Evolutionary conservation across 2,329 filamentous ascomycete genomes (phyloP).

Genomic region (Chaetomiaceae sp.): DNA sequence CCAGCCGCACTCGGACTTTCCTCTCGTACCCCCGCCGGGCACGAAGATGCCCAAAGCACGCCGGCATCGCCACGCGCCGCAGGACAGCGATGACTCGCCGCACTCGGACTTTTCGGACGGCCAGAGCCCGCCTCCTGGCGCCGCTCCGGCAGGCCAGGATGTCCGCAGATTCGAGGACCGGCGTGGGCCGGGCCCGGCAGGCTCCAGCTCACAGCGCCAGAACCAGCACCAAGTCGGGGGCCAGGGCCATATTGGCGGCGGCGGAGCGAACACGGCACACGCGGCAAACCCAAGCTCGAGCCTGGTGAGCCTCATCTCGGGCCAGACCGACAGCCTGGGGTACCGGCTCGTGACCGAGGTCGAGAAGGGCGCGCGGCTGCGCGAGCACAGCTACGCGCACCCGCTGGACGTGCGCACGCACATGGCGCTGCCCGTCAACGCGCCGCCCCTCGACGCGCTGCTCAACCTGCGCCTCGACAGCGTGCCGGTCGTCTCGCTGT

Average conservation of each 20-base stretch:
- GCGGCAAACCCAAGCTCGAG: background rate
- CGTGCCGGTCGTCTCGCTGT: slow-evolving; percentile 36
- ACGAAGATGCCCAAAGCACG: background rate
- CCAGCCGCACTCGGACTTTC: background rate
- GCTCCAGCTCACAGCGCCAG: no score
- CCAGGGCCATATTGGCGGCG: background rate
- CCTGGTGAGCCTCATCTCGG: background rate
- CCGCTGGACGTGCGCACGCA: slow-evolving; percentile 27
- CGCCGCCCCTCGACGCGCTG: slow-evolving; percentile 34
- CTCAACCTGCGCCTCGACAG: slow-evolving; percentile 27
- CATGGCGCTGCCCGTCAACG: slow-evolving; percentile 34
- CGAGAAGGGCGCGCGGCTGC: slow-evolving; percentile 12
- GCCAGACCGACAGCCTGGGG: background rate
- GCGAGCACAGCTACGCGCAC: slow-evolving; percentile 29
- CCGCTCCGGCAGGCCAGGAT: no score
- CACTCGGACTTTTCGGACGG: no score
- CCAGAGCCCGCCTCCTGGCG: no score
- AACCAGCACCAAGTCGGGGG: no score
- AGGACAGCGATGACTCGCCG: no score
- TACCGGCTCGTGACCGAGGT: background rate
- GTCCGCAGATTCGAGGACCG: no score
- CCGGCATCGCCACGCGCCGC: no score
- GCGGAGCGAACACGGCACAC: background rate
- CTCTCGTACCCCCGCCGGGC: background rate
- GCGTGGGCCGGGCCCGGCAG: no score